Evolutionary conservation across 768 basidiomycete genomes (phyloP).

Genomic region (Harrya chromipes): DNA sequence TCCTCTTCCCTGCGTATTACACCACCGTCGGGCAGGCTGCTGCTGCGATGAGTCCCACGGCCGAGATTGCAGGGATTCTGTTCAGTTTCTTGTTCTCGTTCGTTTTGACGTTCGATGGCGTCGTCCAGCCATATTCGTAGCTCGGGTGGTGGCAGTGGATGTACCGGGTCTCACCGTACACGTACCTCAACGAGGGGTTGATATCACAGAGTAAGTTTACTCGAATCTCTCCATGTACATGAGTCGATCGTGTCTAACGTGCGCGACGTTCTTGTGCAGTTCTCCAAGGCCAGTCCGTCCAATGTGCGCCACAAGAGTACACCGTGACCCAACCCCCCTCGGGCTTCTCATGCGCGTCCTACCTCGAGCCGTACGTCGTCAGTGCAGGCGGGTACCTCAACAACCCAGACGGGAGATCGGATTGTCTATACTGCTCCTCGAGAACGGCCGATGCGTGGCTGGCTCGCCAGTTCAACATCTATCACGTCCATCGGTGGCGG

Average conservation of each 20-base stretch:
- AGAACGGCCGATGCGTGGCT: conserved; percentile 56
- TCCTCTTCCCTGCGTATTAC: conserved; percentile 58
- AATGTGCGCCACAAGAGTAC: conserved; percentile 60
- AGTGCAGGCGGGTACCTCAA: conserved; percentile 46
- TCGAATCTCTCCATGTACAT: background rate
- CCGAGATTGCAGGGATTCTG: no score
- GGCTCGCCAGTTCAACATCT: conserved; percentile 50
- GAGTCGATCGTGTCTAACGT: background rate
- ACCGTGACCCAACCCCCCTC: conserved; percentile 53
- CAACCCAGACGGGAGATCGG: conserved; percentile 35
- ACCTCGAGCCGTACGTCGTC: conserved; percentile 41
- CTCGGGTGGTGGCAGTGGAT: conserved; percentile 76
- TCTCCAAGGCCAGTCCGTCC: conserved; percentile 46
- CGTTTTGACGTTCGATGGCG: conserved; percentile 65
- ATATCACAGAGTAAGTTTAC: conserved; percentile 42
- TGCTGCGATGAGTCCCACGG: no score
- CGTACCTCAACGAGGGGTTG: conserved; percentile 53
- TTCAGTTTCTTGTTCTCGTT: no score
- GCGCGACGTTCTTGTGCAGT: conserved; percentile 31
- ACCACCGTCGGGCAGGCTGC: no score
- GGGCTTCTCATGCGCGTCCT: conserved; percentile 48
- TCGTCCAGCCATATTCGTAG: conserved; percentile 58
- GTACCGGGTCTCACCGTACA: conserved; percentile 54
- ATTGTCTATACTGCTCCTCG: conserved; percentile 55
- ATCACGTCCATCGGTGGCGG: conserved; percentile 49